Conservation (phyloP, 768 basidiomycete species). For the Imleria badia region DNA sequence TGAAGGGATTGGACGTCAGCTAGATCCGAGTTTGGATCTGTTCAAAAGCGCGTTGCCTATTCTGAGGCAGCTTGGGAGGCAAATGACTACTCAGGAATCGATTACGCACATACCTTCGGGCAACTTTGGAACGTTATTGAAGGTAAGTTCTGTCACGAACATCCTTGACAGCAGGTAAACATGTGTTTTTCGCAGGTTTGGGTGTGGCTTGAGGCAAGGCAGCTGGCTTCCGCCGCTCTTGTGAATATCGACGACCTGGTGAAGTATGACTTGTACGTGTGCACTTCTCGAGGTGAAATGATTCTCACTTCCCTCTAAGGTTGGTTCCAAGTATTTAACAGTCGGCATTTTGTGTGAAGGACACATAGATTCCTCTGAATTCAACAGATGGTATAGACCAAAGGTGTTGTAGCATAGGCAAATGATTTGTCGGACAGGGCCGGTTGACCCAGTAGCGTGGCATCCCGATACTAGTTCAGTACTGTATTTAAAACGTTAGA, state of each 20-base stretch:
- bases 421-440: slow-evolving; percentile 4
- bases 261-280: slow-evolving; percentile 79
- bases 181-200: slow-evolving; percentile 58
- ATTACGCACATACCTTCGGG: slow-evolving; percentile 62
- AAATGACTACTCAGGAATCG: slow-evolving; percentile 78
- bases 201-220: slow-evolving; percentile 92
- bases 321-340: slow-evolving; percentile 48
- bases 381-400: slow-evolving; percentile 2
- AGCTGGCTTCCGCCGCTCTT: slow-evolving; percentile 76
- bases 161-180: background rate
- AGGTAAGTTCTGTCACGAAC: slow-evolving; percentile 51
- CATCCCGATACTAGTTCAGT: too few species aligned
- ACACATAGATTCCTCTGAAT: slow-evolving; percentile 15
- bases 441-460: slow-evolving; percentile 11
- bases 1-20: slow-evolving; percentile 92
- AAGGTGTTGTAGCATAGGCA: slow-evolving; percentile 21
- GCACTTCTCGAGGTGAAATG: background rate
- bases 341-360: slow-evolving; percentile 1
- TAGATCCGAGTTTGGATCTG: slow-evolving; percentile 90
- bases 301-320: slow-evolving; percentile 36
- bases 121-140: slow-evolving; percentile 82
- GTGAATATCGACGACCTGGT: slow-evolving; percentile 83
- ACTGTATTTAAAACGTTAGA: slow-evolving; percentile 8
- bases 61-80: slow-evolving; percentile 83
- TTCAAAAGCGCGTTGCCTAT: slow-evolving; percentile 97